phyloP scores from a whole-genome alignment of 441 rosid genomes.

The Breynia disticha region DNA sequence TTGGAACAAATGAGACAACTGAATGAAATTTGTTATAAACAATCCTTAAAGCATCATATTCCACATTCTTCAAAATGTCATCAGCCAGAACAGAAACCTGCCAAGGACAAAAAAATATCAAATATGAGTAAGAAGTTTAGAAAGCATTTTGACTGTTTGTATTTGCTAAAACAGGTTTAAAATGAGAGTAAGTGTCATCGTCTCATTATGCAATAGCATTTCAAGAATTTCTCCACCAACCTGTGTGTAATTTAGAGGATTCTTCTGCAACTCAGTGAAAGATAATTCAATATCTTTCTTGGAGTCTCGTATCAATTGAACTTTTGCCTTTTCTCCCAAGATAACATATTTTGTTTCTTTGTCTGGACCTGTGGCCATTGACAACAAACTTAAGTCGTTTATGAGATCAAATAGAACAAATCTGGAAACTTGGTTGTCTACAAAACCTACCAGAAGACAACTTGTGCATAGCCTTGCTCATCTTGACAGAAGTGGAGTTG shows the following conservation, averaged over 20 bases:
- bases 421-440: conserved; percentile 1
- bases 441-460: conserved; percentile 56
- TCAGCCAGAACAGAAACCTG: conserved; percentile 95
- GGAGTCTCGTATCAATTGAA: conserved; percentile 75
- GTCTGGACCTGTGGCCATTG: conserved; percentile 55
- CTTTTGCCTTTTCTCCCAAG: conserved; percentile 89
- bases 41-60: conserved; percentile 84
- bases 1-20: conserved; percentile 66
- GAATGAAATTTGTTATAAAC: conserved; percentile 89
- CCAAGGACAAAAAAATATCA: background rate
- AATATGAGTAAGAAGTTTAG: background rate
- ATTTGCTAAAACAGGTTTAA: no score
- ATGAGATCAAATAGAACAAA: conserved; percentile 2
- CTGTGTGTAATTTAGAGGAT: conserved; percentile 91
- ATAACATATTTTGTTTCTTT: conserved; percentile 73
- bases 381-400: conserved; percentile 11
- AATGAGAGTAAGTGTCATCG: background rate
- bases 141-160: no score
- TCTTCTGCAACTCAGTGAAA: conserved; percentile 73
- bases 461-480: conserved; percentile 62
- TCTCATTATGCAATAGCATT: background rate
- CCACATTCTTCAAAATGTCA: conserved; percentile 92
- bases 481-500: conserved; percentile 82
- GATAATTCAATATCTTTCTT: conserved; percentile 52
- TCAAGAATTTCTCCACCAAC: conserved; percentile 22